Evolutionary conservation across 2,329 filamentous ascomycete genomes (phyloP), one percentile per base, ranked within the genome.

Genomic region (Teratosphaeria gauchensis): DNA sequence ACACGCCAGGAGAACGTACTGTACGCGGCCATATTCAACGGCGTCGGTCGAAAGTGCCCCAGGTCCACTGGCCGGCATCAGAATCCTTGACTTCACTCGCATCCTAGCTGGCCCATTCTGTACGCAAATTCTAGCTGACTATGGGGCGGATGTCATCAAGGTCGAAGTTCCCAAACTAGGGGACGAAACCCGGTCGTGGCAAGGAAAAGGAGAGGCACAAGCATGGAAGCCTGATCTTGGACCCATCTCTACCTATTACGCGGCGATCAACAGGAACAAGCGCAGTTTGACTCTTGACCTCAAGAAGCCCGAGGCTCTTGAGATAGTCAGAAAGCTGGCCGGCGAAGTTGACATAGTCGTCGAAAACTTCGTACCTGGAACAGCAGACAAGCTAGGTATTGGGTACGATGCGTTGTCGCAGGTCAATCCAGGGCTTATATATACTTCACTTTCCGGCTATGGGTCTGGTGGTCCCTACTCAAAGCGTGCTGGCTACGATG

Each of bases 181-280:
- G 52, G 66, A 69, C 57, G 66, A 68, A 33, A 69, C 66, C 3
- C 59, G 66, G 19, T 64, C 64, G 55, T 69, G 66, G 66, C 62
- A 62, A 31, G 61, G 61, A 51, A 59, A 59, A 38, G 66, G 65
- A 35, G 66, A 68, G 55, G 60, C 64, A 14, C 58, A 61, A 46
- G 62, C 62, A 53, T 69, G 66, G 66, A 68, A 64, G 55, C 51
- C 60, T 30, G 64, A 54, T 14, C 58, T 62, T 11, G 66, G 64
- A 24, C 65, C 65, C 14, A 63, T 66, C 58, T 64, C 61, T 32
- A 65, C 65, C 51, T 79, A 78, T 62, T 78, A 77, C 63, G 71
- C 71, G 4, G 69, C 74, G 1, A 68, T 78, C 28, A 79, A 78
- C 51, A 71, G 76, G 11, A 78, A 78, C 59, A 79, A 78, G 61